phyloP scores from a whole-genome alignment of 164 flowering plant genomes.

The Stephania japonica region DNA sequence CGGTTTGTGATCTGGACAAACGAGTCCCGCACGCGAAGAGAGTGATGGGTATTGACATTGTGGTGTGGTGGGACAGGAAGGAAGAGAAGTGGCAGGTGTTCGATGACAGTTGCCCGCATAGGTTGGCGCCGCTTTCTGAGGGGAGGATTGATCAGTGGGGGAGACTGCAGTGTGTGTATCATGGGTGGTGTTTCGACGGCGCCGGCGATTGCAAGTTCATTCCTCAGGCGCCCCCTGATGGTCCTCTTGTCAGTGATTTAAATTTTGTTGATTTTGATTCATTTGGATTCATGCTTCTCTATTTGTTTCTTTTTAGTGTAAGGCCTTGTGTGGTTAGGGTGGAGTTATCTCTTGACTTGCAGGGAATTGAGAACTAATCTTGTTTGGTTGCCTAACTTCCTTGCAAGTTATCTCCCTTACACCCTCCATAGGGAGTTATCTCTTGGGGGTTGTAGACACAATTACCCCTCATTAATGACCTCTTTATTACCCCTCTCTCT shows the following conservation, averaged over 20 bases:
- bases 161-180: slow-evolving; percentile 90
- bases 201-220: slow-evolving; percentile 79
- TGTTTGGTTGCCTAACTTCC: too few relatives aligned
- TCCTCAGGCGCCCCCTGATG: slow-evolving; percentile 87
- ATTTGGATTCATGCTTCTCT: not conserved
- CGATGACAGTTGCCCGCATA: slow-evolving; percentile 84
- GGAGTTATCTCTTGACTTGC: too few relatives aligned
- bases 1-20: slow-evolving; percentile 81
- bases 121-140: slow-evolving; percentile 89
- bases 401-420: too few relatives aligned
- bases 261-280: not conserved
- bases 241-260: slow-evolving; percentile 53
- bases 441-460: too few relatives aligned
- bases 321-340: too few relatives aligned
- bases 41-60: slow-evolving; percentile 81
- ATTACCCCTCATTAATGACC: too few relatives aligned
- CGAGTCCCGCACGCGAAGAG: slow-evolving; percentile 71
- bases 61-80: slow-evolving; percentile 88
- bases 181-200: slow-evolving; percentile 95
- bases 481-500: too few relatives aligned
- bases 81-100: slow-evolving; percentile 79
- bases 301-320: not conserved
- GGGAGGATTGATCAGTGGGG: slow-evolving; percentile 91
- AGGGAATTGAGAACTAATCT: too few relatives aligned
- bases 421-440: too few relatives aligned